These are phyloP conservation scores for Exserohilum turcica DNA, from an alignment of 2,329 filamentous ascomycete species.

Conservation along the genomic window DNA sequence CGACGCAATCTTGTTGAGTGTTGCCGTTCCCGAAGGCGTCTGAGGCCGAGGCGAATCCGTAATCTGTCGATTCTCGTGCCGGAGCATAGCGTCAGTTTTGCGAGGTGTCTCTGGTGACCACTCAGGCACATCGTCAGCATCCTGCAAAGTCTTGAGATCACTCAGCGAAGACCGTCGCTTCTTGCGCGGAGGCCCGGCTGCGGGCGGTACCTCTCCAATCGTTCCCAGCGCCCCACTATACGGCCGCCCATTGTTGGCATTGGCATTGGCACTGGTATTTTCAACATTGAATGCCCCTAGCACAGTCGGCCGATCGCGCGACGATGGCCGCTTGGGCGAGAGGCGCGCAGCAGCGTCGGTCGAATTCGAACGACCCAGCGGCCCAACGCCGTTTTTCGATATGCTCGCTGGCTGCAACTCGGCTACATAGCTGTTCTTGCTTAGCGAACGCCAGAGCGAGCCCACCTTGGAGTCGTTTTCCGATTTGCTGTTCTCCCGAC, in stretches of 20 bases:
- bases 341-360: slow-evolving; percentile 70
- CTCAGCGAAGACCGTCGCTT: slow-evolving; percentile 92
- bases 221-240: slow-evolving; percentile 50
- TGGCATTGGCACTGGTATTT: slow-evolving; percentile 48
- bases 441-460: slow-evolving; percentile 85
- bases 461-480: slow-evolving; percentile 70
- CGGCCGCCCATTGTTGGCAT: slow-evolving; percentile 36
- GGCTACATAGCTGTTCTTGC: slow-evolving; percentile 66
- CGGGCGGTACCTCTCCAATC: slow-evolving; percentile 56
- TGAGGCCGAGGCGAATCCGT: slow-evolving; percentile 40
- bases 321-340: slow-evolving; percentile 58
- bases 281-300: slow-evolving; percentile 57
- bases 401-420: slow-evolving; percentile 63
- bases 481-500: slow-evolving; percentile 78
- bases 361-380: slow-evolving; percentile 72
- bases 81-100: slow-evolving; percentile 30
- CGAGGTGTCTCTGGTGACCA: slow-evolving; percentile 49
- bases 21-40: slow-evolving; percentile 33
- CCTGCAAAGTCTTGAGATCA: slow-evolving; percentile 75
- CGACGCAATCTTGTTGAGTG: slow-evolving; percentile 47
- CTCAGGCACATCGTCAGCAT: slow-evolving; percentile 52
- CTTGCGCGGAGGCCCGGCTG: slow-evolving; percentile 55
- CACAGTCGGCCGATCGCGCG: slow-evolving; percentile 60
- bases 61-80: slow-evolving; percentile 27
- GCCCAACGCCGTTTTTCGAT: slow-evolving; percentile 62